These are phyloP conservation scores for Wickerhamomyces sp. DNA, from an alignment of 1,139 yeast genomes.

Conservation along the genomic window DNA sequence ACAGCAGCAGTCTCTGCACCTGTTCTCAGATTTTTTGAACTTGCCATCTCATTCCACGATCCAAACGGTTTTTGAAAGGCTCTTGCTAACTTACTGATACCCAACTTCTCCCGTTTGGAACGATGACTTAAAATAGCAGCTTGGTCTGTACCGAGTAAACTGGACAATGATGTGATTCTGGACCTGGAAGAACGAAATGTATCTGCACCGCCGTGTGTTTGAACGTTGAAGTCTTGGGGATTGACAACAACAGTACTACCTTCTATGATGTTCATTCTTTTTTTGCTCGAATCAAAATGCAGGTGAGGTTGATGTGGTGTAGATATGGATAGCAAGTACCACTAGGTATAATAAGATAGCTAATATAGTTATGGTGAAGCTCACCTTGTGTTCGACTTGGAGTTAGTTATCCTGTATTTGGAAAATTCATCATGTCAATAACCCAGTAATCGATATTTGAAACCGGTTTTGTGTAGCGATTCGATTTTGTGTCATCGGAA, in stretches of 20 bases:
- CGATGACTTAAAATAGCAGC: no score
- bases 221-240: neutral
- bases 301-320: no score
- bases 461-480: no score
- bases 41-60: constrained; percentile 5
- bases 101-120: constrained; percentile 13
- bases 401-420: no score
- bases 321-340: neutral
- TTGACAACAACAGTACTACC: neutral
- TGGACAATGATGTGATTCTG: constrained; percentile 18
- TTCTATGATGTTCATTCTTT: neutral
- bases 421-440: no score
- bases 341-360: no score
- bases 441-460: no score
- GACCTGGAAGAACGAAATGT: constrained; percentile 12
- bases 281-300: no score
- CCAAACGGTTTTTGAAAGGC: constrained; percentile 20
- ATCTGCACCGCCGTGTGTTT: no score
- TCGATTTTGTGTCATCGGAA: no score
- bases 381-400: no score
- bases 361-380: no score
- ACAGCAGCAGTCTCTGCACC: constrained; percentile 1
- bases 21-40: neutral
- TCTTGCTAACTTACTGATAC: constrained; percentile 23
- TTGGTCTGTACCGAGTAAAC: constrained; percentile 11